Evolutionary conservation across 1,139 yeast genomes (phyloP).

Genomic region (Yamadazyma conglobata): DNA sequence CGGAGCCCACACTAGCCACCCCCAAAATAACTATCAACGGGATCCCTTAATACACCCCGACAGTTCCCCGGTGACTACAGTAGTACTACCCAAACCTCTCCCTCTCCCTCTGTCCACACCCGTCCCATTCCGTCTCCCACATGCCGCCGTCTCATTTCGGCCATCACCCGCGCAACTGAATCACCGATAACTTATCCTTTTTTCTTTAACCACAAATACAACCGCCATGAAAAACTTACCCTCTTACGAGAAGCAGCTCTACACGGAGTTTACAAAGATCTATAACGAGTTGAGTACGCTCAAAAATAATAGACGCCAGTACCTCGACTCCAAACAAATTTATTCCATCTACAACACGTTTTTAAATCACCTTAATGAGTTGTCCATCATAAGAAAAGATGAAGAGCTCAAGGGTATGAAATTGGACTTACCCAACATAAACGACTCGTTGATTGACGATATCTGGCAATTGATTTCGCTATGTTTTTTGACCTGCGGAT

Average conservation of each 20-base stretch:
- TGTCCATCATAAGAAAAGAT: constrained; percentile 47
- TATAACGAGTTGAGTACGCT: constrained; percentile 49
- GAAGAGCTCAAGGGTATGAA: constrained; percentile 46
- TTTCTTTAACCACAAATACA: neutral
- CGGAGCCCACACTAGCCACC: too few species aligned
- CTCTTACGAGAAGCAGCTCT: constrained; percentile 47
- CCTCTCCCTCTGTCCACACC: too few species aligned
- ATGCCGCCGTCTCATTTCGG: too few species aligned
- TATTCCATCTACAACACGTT: constrained; percentile 53
- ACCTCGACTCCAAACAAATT: constrained; percentile 62
- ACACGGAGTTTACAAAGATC: constrained; percentile 44
- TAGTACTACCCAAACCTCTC: too few species aligned
- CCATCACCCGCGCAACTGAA: too few species aligned
- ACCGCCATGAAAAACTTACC: constrained; percentile 29
- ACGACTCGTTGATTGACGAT: constrained; percentile 79
- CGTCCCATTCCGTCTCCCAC: too few species aligned
- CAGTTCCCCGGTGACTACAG: too few species aligned
- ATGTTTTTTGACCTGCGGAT: constrained; percentile 87
- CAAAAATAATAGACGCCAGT: constrained; percentile 63
- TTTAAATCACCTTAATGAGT: constrained; percentile 46
- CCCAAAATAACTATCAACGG: too few species aligned
- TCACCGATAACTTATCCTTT: neutral
- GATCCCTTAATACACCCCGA: too few species aligned
- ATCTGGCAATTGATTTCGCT: constrained; percentile 82
- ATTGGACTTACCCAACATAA: constrained; percentile 38